Percentiles rank a stretch among this genome's conserved stretches.
phyloP scores from a whole-genome alignment of 345 rosid genomes.

The Eucalyptus viminalis region DNA sequence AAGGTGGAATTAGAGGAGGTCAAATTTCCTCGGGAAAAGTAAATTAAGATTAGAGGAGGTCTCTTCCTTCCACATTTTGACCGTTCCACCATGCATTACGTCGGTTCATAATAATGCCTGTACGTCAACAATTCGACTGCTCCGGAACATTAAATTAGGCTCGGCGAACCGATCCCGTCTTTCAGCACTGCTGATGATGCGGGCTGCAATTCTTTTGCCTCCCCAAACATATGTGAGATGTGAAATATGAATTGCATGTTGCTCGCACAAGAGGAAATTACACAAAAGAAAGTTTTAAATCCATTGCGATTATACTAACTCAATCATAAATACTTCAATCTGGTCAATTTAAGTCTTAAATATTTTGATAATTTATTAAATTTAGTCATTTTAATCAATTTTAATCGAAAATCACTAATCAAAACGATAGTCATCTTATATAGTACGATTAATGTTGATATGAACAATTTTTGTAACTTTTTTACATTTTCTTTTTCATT shows the following conservation, averaged over 20 bases:
- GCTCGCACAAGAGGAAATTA: neutral
- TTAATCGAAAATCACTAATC: rapidly evolving
- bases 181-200: neutral
- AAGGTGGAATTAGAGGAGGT: neutral
- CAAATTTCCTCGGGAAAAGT: neutral
- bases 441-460: rapidly evolving
- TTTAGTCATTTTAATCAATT: rapidly evolving
- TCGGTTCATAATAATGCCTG: neutral
- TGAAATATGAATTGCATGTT: too few species aligned
- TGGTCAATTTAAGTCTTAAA: neutral
- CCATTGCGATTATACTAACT: rapidly evolving
- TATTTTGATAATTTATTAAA: rapidly evolving
- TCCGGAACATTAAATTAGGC: neutral
- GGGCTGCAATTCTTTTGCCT: neutral
- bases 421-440: rapidly evolving
- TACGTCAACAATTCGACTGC: neutral
- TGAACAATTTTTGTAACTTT: rapidly evolving
- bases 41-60: neutral
- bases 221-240: neutral
- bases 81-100: neutral
- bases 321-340: rapidly evolving
- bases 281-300: neutral
- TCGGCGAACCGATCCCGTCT: neutral
- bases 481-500: neutral
- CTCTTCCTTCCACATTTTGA: neutral